Base-by-base conservation (phyloP, 768 basidiomycete species). In the Gloeopeniophorella convolvens region DNA sequence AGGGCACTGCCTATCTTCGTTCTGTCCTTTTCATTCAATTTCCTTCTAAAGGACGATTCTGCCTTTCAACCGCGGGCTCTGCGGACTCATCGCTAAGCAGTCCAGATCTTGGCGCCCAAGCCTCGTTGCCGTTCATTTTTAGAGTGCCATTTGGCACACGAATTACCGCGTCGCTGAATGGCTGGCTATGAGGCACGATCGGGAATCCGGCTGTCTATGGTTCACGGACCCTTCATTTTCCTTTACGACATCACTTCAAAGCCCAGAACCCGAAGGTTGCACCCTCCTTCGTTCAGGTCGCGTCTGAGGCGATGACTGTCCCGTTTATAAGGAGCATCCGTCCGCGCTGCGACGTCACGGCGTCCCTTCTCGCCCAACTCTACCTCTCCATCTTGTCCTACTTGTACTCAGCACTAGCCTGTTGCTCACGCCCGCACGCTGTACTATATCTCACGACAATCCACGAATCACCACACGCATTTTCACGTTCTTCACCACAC, bases 21-120 rank as follows among this genome's bases (percentile, higher is more conserved):
- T 27, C 45, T 33, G 24, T 27, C 45, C n/a, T 2, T 34, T 45
- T 35, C 44, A 39, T 42, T 33, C 43, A 12, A 33, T 33, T 40
- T 16, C 37, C 24, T 23, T 28, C 8, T 31, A 32, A 13, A 16
- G 50, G 2, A 18, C 7, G 16, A n/a, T 26, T 43, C n/a, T 46
- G 27, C 34, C 41, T 32, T 32, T 5, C n/a, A 37, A 33, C 4
- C 34, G 51, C 52, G 52, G 20, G 12, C 24, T 54, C n/a, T 18
- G 30, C 52, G 52, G 52, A 54, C 18, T 5, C 21, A 54, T 54
- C 46, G 26, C 30, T 54, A 54, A 54, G 52, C 52, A 42, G 32
- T 54, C 52, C 46, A 48, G 52, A 54, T 43, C 27, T 28, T 12
- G 34, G 45, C 15, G 34, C 34, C 2, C 24, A 43, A 16, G 46